A percentile compares a stretch with the other conserved stretches of the same genome.
phyloP scores from a whole-genome alignment of 2,329 filamentous ascomycete genomes.

The Ophiostoma sp. region DNA sequence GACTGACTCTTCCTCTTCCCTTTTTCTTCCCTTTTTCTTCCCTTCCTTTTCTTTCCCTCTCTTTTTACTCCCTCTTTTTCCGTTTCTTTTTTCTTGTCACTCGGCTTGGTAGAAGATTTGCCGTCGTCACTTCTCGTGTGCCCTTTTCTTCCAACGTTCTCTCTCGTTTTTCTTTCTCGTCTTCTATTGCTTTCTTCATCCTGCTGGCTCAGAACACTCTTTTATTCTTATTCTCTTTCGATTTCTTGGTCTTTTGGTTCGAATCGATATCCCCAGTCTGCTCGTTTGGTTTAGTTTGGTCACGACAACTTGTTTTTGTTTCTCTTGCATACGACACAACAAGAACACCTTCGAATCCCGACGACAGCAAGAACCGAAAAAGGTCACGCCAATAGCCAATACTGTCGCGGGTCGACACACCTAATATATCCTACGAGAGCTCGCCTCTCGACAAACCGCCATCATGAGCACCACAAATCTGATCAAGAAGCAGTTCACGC shows the following conservation, averaged over 20 bases:
- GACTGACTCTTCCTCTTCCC: neutral
- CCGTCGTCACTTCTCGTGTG: conserved; percentile 35
- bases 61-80: conserved; percentile 30
- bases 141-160: conserved; percentile 35
- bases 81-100: conserved; percentile 33
- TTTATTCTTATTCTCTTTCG: conserved; percentile 13
- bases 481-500: conserved; percentile 60
- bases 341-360: neutral
- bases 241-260: conserved; percentile 33
- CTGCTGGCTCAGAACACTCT: conserved; percentile 58
- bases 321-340: neutral
- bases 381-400: conserved; percentile 15
- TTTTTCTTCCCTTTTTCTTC: conserved; percentile 19
- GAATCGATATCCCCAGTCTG: neutral
- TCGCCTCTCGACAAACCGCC: conserved; percentile 31
- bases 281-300: conserved; percentile 12
- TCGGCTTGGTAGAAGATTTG: conserved; percentile 45
- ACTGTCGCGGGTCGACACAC: conserved; percentile 54
- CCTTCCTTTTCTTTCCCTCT: conserved; percentile 27
- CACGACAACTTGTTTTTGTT: neutral
- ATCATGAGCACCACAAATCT: conserved; percentile 40
- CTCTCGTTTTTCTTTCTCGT: conserved; percentile 32
- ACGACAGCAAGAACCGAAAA: conserved; percentile 10
- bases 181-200: conserved; percentile 33
- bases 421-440: conserved; percentile 30